Conservation (phyloP, 805 yeast species). For the Hanseniaspora nectarophila region DNA sequence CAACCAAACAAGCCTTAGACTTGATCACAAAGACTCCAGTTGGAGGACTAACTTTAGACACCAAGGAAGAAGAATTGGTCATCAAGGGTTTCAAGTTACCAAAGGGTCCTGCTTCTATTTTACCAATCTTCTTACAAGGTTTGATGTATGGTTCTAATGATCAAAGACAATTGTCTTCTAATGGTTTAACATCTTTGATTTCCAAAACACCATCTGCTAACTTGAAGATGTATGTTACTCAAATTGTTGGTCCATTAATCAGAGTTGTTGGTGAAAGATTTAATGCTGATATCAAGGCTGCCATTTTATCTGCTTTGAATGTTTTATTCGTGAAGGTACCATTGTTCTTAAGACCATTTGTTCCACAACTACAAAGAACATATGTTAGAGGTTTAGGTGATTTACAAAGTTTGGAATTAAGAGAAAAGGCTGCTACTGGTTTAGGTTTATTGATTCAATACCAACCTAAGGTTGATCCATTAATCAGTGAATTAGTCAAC, state of each 20-base stretch:
- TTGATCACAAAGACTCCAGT: conserved; percentile 53
- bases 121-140: conserved; percentile 90
- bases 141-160: conserved; percentile 82
- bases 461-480: conserved; percentile 89
- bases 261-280: conserved; percentile 97
- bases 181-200: conserved; percentile 77
- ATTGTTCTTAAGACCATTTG: conserved; percentile 80
- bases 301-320: conserved; percentile 78
- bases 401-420: conserved; percentile 53
- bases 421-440: conserved; percentile 80
- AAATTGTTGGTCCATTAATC: conserved; percentile 91
- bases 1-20: conserved; percentile 64
- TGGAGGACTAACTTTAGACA: conserved; percentile 43
- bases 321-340: conserved; percentile 73
- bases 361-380: conserved; percentile 95
- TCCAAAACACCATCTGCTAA: conserved; percentile 73
- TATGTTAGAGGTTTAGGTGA: conserved; percentile 86
- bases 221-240: conserved; percentile 79
- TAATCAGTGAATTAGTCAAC: conserved; percentile 67
- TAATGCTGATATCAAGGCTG: conserved; percentile 80
- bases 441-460: conserved; percentile 75
- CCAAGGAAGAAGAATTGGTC: conserved; percentile 57
- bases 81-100: conserved; percentile 39
- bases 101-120: conserved; percentile 73
- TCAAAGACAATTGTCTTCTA: conserved; percentile 75